A percentile compares a stretch with the other conserved stretches of the same genome.
Evolutionary conservation across 73 alveolate genomes (phyloP).

Genomic region (Tetrahymena borealis): DNA sequence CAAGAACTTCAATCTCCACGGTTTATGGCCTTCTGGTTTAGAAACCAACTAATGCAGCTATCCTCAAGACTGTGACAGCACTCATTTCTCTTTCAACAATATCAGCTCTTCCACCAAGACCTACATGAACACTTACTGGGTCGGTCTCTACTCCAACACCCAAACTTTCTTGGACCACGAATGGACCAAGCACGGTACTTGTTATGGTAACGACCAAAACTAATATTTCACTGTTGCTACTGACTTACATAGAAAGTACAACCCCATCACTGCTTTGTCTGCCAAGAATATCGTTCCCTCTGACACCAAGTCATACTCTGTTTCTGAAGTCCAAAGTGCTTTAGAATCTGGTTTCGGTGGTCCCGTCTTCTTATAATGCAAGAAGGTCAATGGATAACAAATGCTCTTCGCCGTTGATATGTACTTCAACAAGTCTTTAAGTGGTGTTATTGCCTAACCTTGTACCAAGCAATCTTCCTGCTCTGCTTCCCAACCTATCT

Average conservation of each 20-base stretch:
- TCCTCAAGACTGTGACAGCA: constrained; percentile 10
- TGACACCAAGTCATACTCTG: neutral
- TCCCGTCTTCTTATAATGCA: neutral
- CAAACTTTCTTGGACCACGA: constrained; percentile 29
- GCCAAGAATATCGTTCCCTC: neutral
- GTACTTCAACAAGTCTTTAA: neutral
- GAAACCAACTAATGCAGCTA: constrained; percentile 9
- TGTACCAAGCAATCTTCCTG: constrained; percentile 1
- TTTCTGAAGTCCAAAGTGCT: neutral
- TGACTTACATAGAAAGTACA: constrained; percentile 7
- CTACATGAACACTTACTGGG: constrained; percentile 18
- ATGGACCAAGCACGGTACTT: constrained; percentile 47
- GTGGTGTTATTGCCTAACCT: neutral
- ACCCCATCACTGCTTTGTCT: constrained; percentile 19
- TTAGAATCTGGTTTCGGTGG: neutral
- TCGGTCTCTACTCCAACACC: constrained; percentile 28
- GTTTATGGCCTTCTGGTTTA: constrained; percentile 40
- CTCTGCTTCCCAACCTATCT: constrained; percentile 1
- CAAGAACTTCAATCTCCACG: constrained; percentile 36
- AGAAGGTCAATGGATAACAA: neutral
- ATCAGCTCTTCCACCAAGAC: constrained; percentile 5
- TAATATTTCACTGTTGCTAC: constrained; percentile 11
- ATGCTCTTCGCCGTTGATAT: neutral
- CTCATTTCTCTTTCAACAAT: constrained; percentile 4
- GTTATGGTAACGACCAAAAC: constrained; percentile 13